Evolutionary conservation across 192 early-diverging fungal genomes (phyloP), one percentile per base, ranked within the genome.

Genomic region (Physocladia obscura): DNA sequence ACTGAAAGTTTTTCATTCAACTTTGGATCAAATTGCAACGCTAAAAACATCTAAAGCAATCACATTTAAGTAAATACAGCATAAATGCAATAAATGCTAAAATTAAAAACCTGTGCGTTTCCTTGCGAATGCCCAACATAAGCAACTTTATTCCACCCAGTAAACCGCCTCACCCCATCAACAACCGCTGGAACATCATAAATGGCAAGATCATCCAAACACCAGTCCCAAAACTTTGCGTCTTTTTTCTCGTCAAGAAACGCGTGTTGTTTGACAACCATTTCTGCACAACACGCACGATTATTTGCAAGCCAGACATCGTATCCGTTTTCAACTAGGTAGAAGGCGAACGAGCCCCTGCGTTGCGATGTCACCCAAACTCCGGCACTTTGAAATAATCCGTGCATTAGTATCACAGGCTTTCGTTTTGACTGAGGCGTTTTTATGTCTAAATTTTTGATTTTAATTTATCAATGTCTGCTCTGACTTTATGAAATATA

Each of bases 221-320:
- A 48, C 71, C 73, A 78, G 49, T 78, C 51, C 77, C 77, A 78
- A 35, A 78, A 73, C 1, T 0, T 34, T 5, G 52, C 44, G 35
- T 58, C 31, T 5, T 62, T 67, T 38, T 40, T 57, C 2, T 40
- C 26, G 19, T 30, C n/a, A 11, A 68, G 57, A n/a, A 21, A 36
- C 0, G 44, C 62, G 59, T 78, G 77, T 13, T 48, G 71, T 37
- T 77, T 74, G 11, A 54, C 32, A 8, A 19, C 32, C 1, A 35
- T n/a, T 51, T 65, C 63, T 52, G 21, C 39, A 49, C 49, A 65
- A 35, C 49, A 31, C 15, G 63, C 52, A 1, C 63, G 47, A 21
- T 65, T 65, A 44, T 78, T 78, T n/a, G 69, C 73, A 2, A 78
- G 31, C 77, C 77, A 78, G 1, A 78, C 77, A 35, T 78, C 77